Evolutionary conservation across 805 yeast species (phyloP).

Genomic region (Torulaspora microellipsoides): DNA sequence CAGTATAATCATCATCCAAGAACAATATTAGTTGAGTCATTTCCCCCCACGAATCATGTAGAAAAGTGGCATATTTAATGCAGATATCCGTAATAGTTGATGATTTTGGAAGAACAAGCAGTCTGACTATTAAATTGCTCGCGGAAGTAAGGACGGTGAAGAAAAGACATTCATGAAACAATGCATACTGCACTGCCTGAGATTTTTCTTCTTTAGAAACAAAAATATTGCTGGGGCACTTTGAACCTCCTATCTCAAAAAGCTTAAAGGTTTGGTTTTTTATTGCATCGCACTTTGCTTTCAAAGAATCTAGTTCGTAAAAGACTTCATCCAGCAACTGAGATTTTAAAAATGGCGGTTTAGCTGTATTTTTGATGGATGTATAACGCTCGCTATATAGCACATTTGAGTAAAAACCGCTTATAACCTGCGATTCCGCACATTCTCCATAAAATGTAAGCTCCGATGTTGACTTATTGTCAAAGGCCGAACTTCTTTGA

Average conservation of each 20-base stretch:
- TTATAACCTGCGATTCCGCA: conserved; percentile 17
- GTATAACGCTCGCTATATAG: conserved; percentile 28
- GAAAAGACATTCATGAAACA: conserved; percentile 15
- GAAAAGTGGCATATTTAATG: conserved; percentile 2
- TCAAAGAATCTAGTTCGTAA: conserved; percentile 12
- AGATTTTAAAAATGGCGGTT: conserved; percentile 18
- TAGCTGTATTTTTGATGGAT: conserved; percentile 25
- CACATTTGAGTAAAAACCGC: conserved; percentile 21
- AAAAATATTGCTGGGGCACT: background rate
- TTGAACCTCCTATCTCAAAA: conserved; percentile 16
- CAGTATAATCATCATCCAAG: conserved; percentile 16
- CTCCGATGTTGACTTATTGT: conserved; percentile 11
- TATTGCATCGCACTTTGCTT: conserved; percentile 19
- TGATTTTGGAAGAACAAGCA: conserved; percentile 11
- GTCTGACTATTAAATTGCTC: conserved; percentile 23
- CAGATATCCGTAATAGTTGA: conserved; percentile 4
- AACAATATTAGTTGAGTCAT: conserved; percentile 12
- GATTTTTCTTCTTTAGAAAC: conserved; percentile 11
- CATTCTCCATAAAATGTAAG: conserved; percentile 21
- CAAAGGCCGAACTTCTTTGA: conserved; percentile 12
- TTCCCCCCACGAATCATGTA: conserved; percentile 13
- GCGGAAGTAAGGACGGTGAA: conserved; percentile 15
- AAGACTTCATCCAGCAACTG: conserved; percentile 20
- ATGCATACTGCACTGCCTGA: conserved; percentile 14
- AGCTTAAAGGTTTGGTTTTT: conserved; percentile 20